Evolutionary conservation across 2,329 filamentous ascomycete species (phyloP).

Genomic region (Penicillium sp.): DNA sequence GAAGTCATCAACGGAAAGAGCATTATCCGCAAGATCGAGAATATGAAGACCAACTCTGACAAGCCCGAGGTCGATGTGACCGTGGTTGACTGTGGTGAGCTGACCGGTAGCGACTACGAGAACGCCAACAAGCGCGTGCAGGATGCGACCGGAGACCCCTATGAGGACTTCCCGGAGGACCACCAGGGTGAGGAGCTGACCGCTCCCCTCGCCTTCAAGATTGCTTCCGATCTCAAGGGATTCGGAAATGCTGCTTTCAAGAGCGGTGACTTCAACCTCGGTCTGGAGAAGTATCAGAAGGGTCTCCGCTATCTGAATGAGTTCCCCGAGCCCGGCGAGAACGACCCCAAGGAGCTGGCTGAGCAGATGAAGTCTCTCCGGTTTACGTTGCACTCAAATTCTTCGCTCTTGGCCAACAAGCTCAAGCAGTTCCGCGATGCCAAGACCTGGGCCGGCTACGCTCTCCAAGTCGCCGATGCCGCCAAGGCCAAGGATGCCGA

Average conservation of each 20-base stretch:
- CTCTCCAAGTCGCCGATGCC: conserved; percentile 61
- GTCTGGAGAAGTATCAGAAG: conserved; percentile 91
- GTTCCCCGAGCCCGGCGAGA: conserved; percentile 67
- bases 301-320: conserved; percentile 84
- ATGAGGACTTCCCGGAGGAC: conserved; percentile 96
- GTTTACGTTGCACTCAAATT: conserved; percentile 85
- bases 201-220: conserved; percentile 68
- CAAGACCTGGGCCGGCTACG: conserved; percentile 66
- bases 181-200: conserved; percentile 60
- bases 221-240: conserved; percentile 81
- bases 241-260: conserved; percentile 95
- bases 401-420: conserved; percentile 82
- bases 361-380: conserved; percentile 69
- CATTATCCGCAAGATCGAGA: conserved; percentile 85
- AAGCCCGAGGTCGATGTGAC: conserved; percentile 71
- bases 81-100: conserved; percentile 83
- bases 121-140: conserved; percentile 65
- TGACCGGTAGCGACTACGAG: conserved; percentile 68
- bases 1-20: conserved; percentile 92
- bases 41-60: conserved; percentile 72
- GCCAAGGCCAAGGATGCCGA: conserved; percentile 68
- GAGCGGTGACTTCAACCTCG: conserved; percentile 64
- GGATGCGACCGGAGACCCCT: conserved; percentile 82
- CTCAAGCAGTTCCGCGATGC: conserved; percentile 69
- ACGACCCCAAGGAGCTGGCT: conserved; percentile 67